phyloP scores from a whole-genome alignment of 2,329 filamentous ascomycete genomes.

The Catunica adiposa region DNA sequence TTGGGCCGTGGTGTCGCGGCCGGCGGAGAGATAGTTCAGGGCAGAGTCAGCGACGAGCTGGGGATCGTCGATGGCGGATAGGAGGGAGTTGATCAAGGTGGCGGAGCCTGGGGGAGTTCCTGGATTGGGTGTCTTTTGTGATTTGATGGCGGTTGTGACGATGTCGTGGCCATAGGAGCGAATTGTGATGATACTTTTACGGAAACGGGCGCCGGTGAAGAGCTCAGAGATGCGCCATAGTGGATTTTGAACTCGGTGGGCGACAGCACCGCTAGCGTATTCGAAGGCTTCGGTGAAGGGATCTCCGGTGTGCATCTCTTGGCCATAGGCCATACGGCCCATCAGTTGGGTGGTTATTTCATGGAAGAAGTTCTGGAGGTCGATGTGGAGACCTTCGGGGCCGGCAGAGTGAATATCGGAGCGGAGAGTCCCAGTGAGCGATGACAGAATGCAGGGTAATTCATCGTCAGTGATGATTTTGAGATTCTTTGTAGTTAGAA shows the following conservation, averaged over 20 bases:
- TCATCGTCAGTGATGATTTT: conserved; percentile 39
- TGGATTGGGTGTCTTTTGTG: conserved; percentile 18
- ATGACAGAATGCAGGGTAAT: conserved; percentile 36
- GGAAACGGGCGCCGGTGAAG: conserved; percentile 31
- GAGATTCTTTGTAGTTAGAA: conserved; percentile 41
- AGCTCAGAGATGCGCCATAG: conserved; percentile 43
- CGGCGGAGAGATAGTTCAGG: conserved; percentile 48
- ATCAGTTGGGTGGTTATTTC: conserved; percentile 49
- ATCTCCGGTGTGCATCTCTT: conserved; percentile 48
- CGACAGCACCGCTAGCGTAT: conserved; percentile 41
- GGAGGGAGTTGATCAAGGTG: conserved; percentile 42
- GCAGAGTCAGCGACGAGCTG: conserved; percentile 46
- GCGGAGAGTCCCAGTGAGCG: conserved; percentile 26
- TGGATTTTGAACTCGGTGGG: conserved; percentile 48
- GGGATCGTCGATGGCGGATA: conserved; percentile 38
- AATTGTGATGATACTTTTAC: conserved; percentile 32
- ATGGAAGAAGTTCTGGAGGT: conserved; percentile 43
- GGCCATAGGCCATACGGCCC: conserved; percentile 53
- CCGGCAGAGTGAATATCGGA: conserved; percentile 16
- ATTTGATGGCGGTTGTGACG: conserved; percentile 35
- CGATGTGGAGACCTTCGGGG: conserved; percentile 21
- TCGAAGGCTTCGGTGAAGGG: conserved; percentile 46
- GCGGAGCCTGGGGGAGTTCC: conserved; percentile 19
- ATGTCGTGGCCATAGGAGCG: conserved; percentile 40
- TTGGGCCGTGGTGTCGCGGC: conserved; percentile 48